Evolutionary conservation across 441 rosid species (phyloP).

Genomic region (Breynia disticha): DNA sequence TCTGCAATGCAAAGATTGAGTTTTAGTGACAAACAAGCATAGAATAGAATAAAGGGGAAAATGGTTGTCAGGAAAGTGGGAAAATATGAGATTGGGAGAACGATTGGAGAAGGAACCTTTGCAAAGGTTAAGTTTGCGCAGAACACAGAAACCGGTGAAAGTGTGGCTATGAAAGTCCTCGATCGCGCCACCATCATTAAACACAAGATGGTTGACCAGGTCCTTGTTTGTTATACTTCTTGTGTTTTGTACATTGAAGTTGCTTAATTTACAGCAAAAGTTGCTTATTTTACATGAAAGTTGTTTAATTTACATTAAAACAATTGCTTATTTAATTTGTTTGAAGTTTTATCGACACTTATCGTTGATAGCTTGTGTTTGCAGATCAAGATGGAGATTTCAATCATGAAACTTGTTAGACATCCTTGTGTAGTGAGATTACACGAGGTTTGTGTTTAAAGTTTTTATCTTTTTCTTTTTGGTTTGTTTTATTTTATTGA

Average conservation of each 20-base stretch:
- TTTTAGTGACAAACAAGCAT: conserved; percentile 10
- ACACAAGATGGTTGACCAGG: conserved; percentile 94
- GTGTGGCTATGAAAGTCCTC: conserved; percentile 94
- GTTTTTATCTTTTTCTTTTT: background rate
- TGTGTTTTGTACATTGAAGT: too few relatives aligned
- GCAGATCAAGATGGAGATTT: conserved; percentile 97
- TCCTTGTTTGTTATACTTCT: conserved; percentile 11
- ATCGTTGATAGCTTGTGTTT: conserved; percentile 4
- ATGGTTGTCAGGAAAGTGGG: conserved; percentile 95
- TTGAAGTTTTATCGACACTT: background rate
- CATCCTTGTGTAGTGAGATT: conserved; percentile 91
- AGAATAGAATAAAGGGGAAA: conserved; percentile 5
- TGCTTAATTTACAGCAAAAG: too few relatives aligned
- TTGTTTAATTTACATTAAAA: too few relatives aligned
- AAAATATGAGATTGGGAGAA: conserved; percentile 90
- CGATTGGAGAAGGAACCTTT: conserved; percentile 93
- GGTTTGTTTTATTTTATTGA: background rate
- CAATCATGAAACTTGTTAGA: conserved; percentile 95
- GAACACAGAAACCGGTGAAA: conserved; percentile 95
- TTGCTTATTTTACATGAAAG: too few relatives aligned
- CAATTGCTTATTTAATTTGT: background rate
- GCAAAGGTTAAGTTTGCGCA: conserved; percentile 97
- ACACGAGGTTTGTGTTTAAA: conserved; percentile 52
- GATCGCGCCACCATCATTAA: conserved; percentile 87
- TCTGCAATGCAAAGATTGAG: conserved; percentile 11